Evolutionary conservation across 1,139 yeast genomes (phyloP).

Genomic region (Yarrowia galli): DNA sequence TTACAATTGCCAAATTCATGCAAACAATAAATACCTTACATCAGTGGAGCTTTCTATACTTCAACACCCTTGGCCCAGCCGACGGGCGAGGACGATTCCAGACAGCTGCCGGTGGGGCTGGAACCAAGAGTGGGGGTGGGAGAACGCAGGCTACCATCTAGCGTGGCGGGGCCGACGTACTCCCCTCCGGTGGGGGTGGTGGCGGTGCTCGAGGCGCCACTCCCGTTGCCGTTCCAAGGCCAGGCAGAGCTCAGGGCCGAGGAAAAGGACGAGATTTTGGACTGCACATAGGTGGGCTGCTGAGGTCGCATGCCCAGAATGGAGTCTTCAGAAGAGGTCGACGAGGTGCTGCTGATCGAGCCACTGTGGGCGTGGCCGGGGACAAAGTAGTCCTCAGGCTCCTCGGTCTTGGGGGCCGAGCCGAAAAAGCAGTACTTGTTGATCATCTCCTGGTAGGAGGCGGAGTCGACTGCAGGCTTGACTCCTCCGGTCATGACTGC

Average conservation of each 20-base stretch:
- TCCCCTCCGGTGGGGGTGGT: slow-evolving; percentile 36
- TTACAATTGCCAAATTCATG: neutral
- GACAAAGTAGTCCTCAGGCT: slow-evolving; percentile 35
- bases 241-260: slow-evolving; percentile 33
- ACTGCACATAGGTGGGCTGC: slow-evolving; percentile 35
- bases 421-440: slow-evolving; percentile 74
- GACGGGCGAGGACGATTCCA: slow-evolving; percentile 30
- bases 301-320: slow-evolving; percentile 35
- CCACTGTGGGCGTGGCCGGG: slow-evolving; percentile 24
- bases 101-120: slow-evolving; percentile 36
- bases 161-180: slow-evolving; percentile 17
- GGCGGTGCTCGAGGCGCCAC: slow-evolving; percentile 38
- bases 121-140: slow-evolving; percentile 36
- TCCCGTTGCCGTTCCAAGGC: slow-evolving; percentile 31
- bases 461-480: slow-evolving; percentile 58
- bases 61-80: slow-evolving; percentile 38
- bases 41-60: slow-evolving; percentile 38
- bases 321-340: slow-evolving; percentile 35
- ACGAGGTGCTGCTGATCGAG: slow-evolving; percentile 31
- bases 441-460: slow-evolving; percentile 70
- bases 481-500: slow-evolving; percentile 41
- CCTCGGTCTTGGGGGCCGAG: slow-evolving; percentile 28
- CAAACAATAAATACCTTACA: slow-evolving; percentile 39
- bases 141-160: slow-evolving; percentile 26
- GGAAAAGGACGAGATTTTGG: slow-evolving; percentile 33